Evolutionary conservation across 2,329 filamentous ascomycete genomes (phyloP), one percentile per base, ranked within the genome.

Genomic region (Nannizziopsis barbatae): DNA sequence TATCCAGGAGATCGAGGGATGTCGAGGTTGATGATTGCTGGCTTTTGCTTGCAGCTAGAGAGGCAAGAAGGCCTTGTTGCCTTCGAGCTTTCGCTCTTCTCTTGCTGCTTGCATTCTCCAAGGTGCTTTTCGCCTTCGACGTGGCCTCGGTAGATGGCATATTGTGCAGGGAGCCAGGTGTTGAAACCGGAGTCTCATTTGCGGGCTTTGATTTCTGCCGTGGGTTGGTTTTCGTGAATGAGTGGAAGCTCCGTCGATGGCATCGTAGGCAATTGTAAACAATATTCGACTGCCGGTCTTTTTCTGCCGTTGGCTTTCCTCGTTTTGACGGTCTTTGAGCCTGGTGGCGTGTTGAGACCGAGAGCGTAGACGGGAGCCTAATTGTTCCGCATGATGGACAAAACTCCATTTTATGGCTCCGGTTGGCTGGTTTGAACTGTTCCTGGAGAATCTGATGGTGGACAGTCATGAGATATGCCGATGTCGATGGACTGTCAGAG

Each of bases 11-110:
- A 57, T 75, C 73, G 4, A 47, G 32, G 5, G 45, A 47, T 9
- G 76, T 63, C 10, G 64, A 69, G 11, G 56, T 51, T 6, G 55
- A 57, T 1, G 52, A 45, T 51, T 64, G 61, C 2, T 56, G 53
- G 42, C 60, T 59, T 30, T 55, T 55, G 55, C 60, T 71, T 45
- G 55, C 71, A 4, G 71, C 70, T n/a, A 79, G 63, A 49, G 76
- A 63, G 32, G 74, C 74, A 55, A 76, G 72, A 9, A 79, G 59
- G 3, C 74, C 73, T 22, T 72, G 71, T 47, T 72, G 67, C 53
- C 76, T 79, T 20, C 75, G 64, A 48, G 72, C 65, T 56, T 75
- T 77, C 18, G 73, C 73, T 55, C 75, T 65, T 56, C 75, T 75
- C 60, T 76, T 77, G 63, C 74, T 77, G 62, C 59, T 75, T 11